A percentile compares a stretch with the other conserved stretches of the same genome.
Conservation (phyloP, 140 eudicot genomes). For the Oenanthe javanica region DNA sequence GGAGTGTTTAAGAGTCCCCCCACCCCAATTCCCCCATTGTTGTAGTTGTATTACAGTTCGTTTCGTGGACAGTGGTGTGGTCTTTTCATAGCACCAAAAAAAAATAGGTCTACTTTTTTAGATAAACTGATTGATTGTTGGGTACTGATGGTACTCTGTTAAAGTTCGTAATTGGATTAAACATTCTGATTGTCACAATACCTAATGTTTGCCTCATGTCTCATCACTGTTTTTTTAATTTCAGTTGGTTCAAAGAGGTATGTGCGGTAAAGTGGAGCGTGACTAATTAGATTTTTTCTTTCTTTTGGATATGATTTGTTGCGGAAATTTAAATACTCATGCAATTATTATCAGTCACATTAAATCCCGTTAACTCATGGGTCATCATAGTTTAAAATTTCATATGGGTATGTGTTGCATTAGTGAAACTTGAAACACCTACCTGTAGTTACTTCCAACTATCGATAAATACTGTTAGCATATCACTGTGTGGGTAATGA, state of each 20-base stretch:
- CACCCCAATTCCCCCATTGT: not conserved
- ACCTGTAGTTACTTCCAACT: not conserved
- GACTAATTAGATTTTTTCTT: not conserved
- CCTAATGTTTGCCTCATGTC: slow-evolving; percentile 10
- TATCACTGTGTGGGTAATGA: not conserved
- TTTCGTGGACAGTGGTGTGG: not conserved
- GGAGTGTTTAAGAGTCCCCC: not conserved
- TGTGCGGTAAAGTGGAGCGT: not conserved
- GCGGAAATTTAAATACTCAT: not conserved
- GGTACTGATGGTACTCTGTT: not conserved
- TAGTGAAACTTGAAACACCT: not conserved
- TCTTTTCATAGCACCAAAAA: slow-evolving; percentile 2
- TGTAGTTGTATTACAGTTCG: slow-evolving; percentile 7
- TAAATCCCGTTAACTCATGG: not conserved
- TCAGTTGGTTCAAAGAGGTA: not conserved
- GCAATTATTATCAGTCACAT: not conserved
- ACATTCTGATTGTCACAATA: slow-evolving; percentile 7
- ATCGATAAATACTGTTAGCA: not conserved
- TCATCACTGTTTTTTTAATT: not conserved
- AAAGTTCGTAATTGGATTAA: not conserved
- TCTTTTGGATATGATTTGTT: not conserved
- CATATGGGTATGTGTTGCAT: not conserved
- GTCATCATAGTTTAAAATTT: not conserved
- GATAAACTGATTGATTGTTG: not conserved
- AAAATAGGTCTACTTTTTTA: not conserved